phyloP scores from a whole-genome alignment of 2,329 filamentous ascomycete species.

The Akanthomyces lecanii region DNA sequence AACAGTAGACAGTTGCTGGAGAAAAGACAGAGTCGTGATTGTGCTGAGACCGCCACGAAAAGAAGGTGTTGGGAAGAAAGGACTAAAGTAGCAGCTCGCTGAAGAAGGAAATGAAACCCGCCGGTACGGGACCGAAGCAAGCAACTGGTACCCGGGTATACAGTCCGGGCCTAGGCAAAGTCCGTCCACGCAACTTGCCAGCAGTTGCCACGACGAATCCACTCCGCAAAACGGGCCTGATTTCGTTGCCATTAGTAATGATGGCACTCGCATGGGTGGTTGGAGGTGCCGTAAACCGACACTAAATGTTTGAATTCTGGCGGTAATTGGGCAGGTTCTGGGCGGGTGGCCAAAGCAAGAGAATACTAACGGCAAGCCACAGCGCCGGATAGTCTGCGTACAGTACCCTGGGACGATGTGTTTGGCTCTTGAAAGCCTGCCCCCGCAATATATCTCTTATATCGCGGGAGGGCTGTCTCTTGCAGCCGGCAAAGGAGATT shows the following conservation, averaged over 20 bases:
- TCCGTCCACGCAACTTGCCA: conserved; percentile 1
- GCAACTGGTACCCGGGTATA: conserved; percentile 5
- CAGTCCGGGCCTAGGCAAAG: conserved; percentile 12
- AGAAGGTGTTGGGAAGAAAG: neutral
- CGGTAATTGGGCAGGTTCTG: neutral
- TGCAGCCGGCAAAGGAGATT: neutral
- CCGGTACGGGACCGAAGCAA: conserved; percentile 15
- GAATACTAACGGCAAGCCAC: neutral
- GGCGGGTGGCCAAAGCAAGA: neutral
- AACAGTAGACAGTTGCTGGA: neutral
- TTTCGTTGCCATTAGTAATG: neutral
- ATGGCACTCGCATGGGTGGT: neutral
- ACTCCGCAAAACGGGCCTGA: conserved; percentile 6
- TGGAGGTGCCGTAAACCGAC: neutral
- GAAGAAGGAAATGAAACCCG: neutral
- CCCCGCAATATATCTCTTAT: neutral
- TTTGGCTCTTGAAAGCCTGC: neutral
- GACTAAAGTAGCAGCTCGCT: neutral
- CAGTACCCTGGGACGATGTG: neutral
- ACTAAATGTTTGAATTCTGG: neutral
- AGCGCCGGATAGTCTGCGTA: neutral
- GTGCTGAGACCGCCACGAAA: neutral
- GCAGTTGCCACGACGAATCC: conserved; percentile 9
- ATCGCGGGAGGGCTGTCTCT: neutral
- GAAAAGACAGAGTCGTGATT: no score